These are phyloP conservation scores for Castanopsis chinensis DNA, from an alignment of 306 rosid genomes.

Conservation along the genomic window DNA sequence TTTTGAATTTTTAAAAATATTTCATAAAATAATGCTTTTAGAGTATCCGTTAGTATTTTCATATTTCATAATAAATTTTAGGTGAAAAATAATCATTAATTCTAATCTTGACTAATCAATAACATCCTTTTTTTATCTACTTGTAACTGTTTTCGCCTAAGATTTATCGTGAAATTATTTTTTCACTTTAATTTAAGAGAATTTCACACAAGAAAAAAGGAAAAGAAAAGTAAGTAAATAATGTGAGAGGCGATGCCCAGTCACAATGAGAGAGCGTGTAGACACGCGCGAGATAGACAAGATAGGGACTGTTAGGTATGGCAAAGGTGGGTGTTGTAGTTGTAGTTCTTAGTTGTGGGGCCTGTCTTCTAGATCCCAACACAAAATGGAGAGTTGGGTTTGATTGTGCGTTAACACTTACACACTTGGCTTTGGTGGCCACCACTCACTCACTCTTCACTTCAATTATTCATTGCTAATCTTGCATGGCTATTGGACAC, in stretches of 20 bases:
- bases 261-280: background rate
- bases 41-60: too few relatives aligned
- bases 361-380: slow-evolving; percentile 73
- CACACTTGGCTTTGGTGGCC: background rate
- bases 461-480: too few relatives aligned
- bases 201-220: too few relatives aligned
- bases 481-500: too few relatives aligned
- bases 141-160: fast-evolving
- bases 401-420: slow-evolving; percentile 6
- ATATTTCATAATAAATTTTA: too few relatives aligned
- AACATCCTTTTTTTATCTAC: fast-evolving
- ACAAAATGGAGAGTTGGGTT: slow-evolving; percentile 8
- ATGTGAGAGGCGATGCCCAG: background rate
- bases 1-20: too few relatives aligned
- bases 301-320: slow-evolving; percentile 13
- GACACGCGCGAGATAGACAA: slow-evolving; percentile 8
- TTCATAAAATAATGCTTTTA: too few relatives aligned
- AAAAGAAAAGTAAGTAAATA: too few relatives aligned
- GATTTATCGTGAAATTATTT: too few relatives aligned
- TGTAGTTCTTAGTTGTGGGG: slow-evolving; percentile 31
- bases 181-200: fast-evolving
- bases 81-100: too few relatives aligned
- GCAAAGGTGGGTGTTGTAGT: background rate
- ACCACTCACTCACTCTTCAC: too few relatives aligned
- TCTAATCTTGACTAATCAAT: too few relatives aligned